Percentiles rank a stretch among this genome's conserved stretches.
Conservation (phyloP, 148 eudicot species). For the Rhododendron molle region DNA sequence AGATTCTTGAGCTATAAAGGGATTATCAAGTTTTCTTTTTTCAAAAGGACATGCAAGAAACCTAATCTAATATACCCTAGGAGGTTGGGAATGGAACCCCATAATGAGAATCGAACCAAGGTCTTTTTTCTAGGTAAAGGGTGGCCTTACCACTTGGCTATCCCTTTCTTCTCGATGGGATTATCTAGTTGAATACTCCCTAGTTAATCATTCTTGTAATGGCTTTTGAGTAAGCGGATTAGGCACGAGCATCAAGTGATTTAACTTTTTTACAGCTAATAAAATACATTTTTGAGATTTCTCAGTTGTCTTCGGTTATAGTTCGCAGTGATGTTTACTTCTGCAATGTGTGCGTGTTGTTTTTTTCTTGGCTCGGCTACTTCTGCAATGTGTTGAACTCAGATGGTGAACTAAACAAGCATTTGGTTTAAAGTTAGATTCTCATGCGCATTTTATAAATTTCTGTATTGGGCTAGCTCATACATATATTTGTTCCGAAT, state of each 20-base stretch:
- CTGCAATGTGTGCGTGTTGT: no score
- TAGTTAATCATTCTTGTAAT: not conserved
- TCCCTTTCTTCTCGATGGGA: not conserved
- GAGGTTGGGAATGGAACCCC: not conserved
- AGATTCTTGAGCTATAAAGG: conserved; percentile 4
- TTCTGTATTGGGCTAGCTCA: no score
- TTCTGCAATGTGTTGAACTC: not conserved
- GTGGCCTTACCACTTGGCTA: not conserved
- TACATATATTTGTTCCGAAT: no score
- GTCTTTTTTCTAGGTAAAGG: not conserved
- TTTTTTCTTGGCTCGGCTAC: no score
- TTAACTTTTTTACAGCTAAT: no score
- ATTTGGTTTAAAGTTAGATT: no score
- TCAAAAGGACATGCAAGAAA: not conserved
- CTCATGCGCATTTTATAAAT: no score
- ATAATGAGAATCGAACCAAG: not conserved
- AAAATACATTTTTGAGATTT: no score
- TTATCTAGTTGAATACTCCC: not conserved
- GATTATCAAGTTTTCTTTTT: no score
- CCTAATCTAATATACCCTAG: not conserved
- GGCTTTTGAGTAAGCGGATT: not conserved
- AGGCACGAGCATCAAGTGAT: not conserved
- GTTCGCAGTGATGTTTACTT: no score
- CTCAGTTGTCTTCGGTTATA: no score
- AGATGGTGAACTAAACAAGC: not conserved